Evolutionary conservation across 2,329 filamentous ascomycete species (phyloP).

Genomic region (Ciborinia camelliae): DNA sequence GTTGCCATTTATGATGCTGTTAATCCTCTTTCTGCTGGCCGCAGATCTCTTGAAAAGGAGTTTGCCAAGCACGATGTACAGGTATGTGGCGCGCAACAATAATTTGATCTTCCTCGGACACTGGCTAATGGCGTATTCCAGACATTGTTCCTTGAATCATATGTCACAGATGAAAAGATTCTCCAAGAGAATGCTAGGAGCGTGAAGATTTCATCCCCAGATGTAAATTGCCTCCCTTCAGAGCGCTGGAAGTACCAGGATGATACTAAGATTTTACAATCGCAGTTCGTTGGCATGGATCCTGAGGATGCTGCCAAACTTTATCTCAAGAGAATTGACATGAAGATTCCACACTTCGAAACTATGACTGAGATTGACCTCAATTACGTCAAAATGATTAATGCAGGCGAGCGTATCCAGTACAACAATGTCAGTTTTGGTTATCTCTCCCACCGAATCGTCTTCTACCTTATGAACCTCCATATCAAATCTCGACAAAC

Average conservation of each 20-base stretch:
- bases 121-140: constrained; percentile 41
- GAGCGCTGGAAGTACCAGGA: constrained; percentile 10
- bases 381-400: constrained; percentile 99
- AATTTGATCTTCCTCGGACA: neutral
- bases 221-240: constrained; percentile 52
- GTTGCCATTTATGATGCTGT: constrained; percentile 99
- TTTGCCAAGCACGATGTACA: constrained; percentile 97
- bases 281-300: constrained; percentile 82
- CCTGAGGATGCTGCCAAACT: constrained; percentile 88
- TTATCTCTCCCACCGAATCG: constrained; percentile 93
- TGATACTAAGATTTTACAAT: constrained; percentile 20
- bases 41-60: constrained; percentile 84
- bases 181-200: constrained; percentile 95
- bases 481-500: constrained; percentile 95
- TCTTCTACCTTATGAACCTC: constrained; percentile 96
- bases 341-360: constrained; percentile 92
- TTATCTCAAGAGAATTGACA: constrained; percentile 84
- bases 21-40: constrained; percentile 80
- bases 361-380: constrained; percentile 92
- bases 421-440: constrained; percentile 98
- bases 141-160: constrained; percentile 96
- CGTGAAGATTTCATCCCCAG: constrained; percentile 96
- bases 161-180: constrained; percentile 87
- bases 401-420: constrained; percentile 86
- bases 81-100: constrained; percentile 44